Percentiles rank a stretch among this genome's conserved stretches.
Conservation (phyloP, 2,329 filamentous ascomycete genomes). For the Fusarium multiceps region DNA sequence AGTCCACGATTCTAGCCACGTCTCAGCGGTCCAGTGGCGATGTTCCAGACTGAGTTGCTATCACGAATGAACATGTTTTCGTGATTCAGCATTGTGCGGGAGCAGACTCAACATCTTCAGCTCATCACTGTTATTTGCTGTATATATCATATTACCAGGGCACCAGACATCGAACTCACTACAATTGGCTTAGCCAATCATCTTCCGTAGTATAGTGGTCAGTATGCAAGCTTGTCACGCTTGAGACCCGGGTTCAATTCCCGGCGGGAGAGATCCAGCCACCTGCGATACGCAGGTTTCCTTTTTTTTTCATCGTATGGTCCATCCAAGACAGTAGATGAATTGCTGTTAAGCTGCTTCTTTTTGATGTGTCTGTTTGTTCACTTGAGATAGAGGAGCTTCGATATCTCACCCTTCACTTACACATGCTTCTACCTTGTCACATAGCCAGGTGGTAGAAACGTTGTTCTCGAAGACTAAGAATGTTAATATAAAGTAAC, state of each 20-base stretch:
- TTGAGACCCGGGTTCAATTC: no score
- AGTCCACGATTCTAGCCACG: not conserved
- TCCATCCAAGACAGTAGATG: not conserved
- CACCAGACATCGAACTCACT: not conserved
- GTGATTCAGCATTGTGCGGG: not conserved
- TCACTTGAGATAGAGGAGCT: not conserved
- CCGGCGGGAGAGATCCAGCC: not conserved
- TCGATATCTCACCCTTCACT: not conserved
- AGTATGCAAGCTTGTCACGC: no score
- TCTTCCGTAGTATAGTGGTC: not conserved
- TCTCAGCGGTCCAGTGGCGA: not conserved
- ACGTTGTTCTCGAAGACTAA: not conserved
- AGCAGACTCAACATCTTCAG: not conserved
- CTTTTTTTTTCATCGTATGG: no score
- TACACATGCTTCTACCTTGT: not conserved
- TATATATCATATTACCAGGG: not conserved
- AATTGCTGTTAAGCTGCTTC: not conserved
- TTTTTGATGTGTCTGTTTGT: not conserved
- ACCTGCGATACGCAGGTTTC: not conserved
- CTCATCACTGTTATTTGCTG: not conserved
- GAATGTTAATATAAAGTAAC: not conserved
- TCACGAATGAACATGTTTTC: not conserved
- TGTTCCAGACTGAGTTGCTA: not conserved
- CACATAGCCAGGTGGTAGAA: not conserved
- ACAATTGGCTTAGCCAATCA: not conserved